Evolutionary conservation across 352 stramenopile species (phyloP), one percentile per base, ranked within the genome.

Genomic region (Globisporangium camurandrum): DNA sequence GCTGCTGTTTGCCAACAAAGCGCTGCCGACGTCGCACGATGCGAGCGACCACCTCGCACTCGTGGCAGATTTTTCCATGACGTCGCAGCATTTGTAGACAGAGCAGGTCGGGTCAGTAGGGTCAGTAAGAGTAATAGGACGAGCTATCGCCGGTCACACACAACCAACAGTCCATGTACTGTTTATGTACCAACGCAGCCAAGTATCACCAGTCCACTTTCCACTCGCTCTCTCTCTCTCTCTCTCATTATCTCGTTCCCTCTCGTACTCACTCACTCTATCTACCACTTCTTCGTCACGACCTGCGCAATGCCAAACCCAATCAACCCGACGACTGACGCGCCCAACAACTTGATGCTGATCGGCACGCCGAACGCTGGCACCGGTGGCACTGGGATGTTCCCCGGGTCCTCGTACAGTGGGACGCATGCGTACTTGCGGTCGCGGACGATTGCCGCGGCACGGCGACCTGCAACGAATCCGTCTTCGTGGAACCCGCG

Each of bases 401-500:
- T 93, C 59, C 69, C 82, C 11, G 79, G 79, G 70, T 93, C 82
- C 39, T 93, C 75, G 64, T 93, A 93, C 57, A 93, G 57, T 31
- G 54, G 46, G 33, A 80, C 88, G 58, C 70, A 72, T 40, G 59
- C 74, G 65, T 88, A 68, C 65, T 84, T 86, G 42, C 73, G 59
- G 56, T 93, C 74, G 53, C 82, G 80, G 41, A 91, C 60, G 34
- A 93, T 93, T 36, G 74, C 71, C 20, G 82, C 82, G 8, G 75
- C 82, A 23, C 82, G 77, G 36, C 82, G 79, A 20, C 82, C 82
- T n/a, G 82, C 75, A 8, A 93, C 82, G 49, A 93, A 93, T 20
- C 82, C 82, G 47, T 93, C 82, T 57, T 93, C 82, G 57, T 93
- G 82, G 67, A 93, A 93, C 20, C 82, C 82, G 46, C 82, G 79